Percentiles rank a stretch among this genome's conserved stretches.
These are phyloP conservation scores for Wickerhamiella hasegawae DNA, from an alignment of 805 yeast genomes.

Conservation along the genomic window DNA sequence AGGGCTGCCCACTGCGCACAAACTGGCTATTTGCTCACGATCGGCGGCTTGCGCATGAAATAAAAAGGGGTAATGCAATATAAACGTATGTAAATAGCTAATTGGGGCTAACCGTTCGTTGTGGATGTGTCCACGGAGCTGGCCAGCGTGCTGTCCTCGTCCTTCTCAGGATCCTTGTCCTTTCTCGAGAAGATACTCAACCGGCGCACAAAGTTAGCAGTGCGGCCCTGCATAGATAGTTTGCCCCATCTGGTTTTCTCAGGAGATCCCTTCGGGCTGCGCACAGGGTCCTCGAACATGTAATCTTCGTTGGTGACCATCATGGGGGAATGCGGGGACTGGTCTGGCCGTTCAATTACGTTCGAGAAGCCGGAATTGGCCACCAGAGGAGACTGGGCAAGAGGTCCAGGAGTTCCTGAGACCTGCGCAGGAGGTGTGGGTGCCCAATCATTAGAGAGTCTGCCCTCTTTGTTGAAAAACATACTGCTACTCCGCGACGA, in stretches of 20 bases:
- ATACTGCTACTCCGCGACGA: neutral
- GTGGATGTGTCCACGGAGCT: neutral
- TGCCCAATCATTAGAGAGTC: neutral
- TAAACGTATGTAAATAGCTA: no score
- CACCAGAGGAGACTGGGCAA: neutral
- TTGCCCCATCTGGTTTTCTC: slow-evolving; percentile 4
- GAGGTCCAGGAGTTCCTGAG: neutral
- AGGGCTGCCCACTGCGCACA: no score
- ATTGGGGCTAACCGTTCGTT: neutral
- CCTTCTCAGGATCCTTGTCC: neutral
- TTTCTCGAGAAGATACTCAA: slow-evolving; percentile 4
- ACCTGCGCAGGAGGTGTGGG: neutral
- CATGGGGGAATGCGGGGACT: no score
- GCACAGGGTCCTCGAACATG: neutral
- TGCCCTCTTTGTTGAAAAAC: neutral
- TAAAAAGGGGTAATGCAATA: no score
- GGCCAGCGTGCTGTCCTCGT: neutral
- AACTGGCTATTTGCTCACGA: no score
- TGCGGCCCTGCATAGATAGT: neutral
- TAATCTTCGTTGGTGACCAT: no score
- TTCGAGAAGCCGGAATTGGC: neutral
- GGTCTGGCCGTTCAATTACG: no score
- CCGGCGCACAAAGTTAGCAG: slow-evolving; percentile 5
- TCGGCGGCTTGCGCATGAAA: no score
- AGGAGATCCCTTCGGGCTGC: slow-evolving; percentile 1